Conservation (phyloP, 768 basidiomycete genomes). For the Tulasnella sp. region DNA sequence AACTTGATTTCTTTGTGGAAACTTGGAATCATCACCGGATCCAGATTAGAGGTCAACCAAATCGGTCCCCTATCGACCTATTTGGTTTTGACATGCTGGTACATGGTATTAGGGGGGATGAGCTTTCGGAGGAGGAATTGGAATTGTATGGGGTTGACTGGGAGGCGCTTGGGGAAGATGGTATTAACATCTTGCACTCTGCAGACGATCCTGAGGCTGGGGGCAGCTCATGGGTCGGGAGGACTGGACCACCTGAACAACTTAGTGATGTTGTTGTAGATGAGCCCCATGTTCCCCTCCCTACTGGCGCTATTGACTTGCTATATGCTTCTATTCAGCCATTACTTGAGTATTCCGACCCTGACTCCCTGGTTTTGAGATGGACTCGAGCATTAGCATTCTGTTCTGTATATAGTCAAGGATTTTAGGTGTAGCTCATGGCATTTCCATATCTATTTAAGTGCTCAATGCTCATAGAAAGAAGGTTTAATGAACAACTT, state of each 20-base stretch:
- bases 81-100: constrained; percentile 34
- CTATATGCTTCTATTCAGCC: too few species aligned
- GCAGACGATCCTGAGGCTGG: neutral
- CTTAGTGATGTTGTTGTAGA: neutral
- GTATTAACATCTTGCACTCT: neutral
- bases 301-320: too few species aligned
- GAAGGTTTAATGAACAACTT: too few species aligned
- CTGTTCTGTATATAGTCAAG: too few species aligned
- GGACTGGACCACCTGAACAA: neutral
- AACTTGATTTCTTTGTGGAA: constrained; percentile 27
- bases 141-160: constrained; percentile 12
- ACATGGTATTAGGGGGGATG: constrained; percentile 29
- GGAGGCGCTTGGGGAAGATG: neutral
- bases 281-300: neutral
- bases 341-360: too few species aligned
- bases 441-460: too few species aligned
- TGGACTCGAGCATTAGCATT: too few species aligned
- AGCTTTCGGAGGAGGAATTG: neutral
- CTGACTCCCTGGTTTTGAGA: too few species aligned
- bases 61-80: constrained; percentile 34
- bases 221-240: neutral
- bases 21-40: constrained; percentile 36
- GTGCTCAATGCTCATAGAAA: too few species aligned
- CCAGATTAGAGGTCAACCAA: constrained; percentile 30
- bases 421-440: too few species aligned